Evolutionary conservation across 257 asterid species (phyloP).

Genomic region (Solanum lycopersicoides): DNA sequence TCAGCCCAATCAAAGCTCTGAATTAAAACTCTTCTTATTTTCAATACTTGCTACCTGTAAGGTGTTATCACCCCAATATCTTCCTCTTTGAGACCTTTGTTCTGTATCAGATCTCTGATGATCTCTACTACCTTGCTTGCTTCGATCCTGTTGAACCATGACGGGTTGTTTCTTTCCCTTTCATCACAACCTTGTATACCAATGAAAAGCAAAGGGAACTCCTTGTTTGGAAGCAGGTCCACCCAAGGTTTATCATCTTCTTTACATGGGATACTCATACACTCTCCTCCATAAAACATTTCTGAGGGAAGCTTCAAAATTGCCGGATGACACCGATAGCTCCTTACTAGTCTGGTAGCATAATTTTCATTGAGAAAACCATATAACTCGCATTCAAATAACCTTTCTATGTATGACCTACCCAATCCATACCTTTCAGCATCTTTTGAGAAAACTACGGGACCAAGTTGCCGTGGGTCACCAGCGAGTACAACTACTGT

Average conservation of each 20-base stretch:
- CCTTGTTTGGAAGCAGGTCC: conserved; percentile 34
- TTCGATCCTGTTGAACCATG: conserved; percentile 91
- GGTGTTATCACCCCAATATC: conserved; percentile 95
- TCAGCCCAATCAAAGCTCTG: conserved; percentile 25
- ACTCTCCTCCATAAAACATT: conserved; percentile 54
- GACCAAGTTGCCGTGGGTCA: conserved; percentile 93
- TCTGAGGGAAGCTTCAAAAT: conserved; percentile 71
- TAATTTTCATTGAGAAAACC: conserved; percentile 23
- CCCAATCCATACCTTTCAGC: conserved; percentile 70
- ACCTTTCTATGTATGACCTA: conserved; percentile 68
- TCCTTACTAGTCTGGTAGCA: conserved; percentile 52
- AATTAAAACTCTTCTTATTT: conserved; percentile 46
- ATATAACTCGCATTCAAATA: conserved; percentile 20
- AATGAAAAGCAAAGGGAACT: conserved; percentile 66
- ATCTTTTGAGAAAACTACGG: conserved; percentile 51
- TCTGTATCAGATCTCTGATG: conserved; percentile 24
- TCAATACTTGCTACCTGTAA: conserved; percentile 74
- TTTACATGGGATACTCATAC: conserved; percentile 56
- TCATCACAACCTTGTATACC: conserved; percentile 92
- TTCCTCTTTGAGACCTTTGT: conserved; percentile 44
- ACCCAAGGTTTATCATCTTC: conserved; percentile 15
- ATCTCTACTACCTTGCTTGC: conserved; percentile 81
- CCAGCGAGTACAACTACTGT: conserved; percentile 78
- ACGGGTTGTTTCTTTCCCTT: conserved; percentile 88
- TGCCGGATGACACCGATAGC: conserved; percentile 69